Evolutionary conservation across 805 yeast genomes (phyloP), one percentile per base, ranked within the genome.

Genomic region (Ogataea degrootiae): DNA sequence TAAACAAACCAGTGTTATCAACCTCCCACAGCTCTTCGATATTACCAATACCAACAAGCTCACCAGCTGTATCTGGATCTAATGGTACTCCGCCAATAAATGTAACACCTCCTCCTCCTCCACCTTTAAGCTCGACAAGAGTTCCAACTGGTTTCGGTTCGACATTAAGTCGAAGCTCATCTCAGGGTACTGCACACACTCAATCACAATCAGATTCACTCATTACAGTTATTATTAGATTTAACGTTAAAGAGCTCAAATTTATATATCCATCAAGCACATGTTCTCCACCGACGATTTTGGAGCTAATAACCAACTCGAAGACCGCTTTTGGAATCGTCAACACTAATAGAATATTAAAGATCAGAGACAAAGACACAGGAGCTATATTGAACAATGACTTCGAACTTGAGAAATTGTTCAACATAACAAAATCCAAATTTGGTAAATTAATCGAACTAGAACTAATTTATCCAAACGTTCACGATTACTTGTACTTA

Each of bases 241-340:
- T 79, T 59, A 73, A 78, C 14, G 69, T 76, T 7, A 75, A 77
- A 34, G 71, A 69, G 26, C 75, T 90, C 45, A 77, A 82, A 40
- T 85, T 91, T 58, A 75, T 79, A 3, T 91, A 76, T 63, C 79
- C 86, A 14, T 73, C 80, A 5, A 65, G 73, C 41, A 78, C 80
- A 52, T 79, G 85, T 40, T 85, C 96, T 0, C 85, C 95, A 6
- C 98, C 98, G 2, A 83, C 94, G 0, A 68, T 83, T 37, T 59
- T 75, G 29, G 98, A 91, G 65, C 67, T 91, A n/a, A 57, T 89
- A 12, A 87, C 85, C 47, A 90, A 89, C 61, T 89, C 88, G 15
- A 80, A 79, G 46, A 71, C 75, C 43, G 86, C 91, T 22, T 91
- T 91, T 63, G 75, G 77, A n/a, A 76, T 82, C 33, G 66, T 71